Conservation (phyloP, 306 rosid species). For the Corylus heterophylla region DNA sequence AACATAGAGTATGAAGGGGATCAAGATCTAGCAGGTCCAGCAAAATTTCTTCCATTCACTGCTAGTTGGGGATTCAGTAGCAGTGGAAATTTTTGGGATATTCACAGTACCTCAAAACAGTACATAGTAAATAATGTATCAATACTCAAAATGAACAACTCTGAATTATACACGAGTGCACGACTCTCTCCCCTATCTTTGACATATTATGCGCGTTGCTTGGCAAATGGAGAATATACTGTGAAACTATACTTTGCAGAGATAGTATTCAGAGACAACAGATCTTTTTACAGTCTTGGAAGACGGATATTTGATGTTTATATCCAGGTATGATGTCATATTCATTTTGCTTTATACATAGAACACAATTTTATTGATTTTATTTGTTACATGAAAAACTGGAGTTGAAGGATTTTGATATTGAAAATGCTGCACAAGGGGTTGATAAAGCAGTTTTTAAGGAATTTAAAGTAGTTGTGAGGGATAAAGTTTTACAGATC, state of each 20-base stretch:
- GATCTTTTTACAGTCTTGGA: conserved; percentile 56
- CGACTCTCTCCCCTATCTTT: conserved; percentile 54
- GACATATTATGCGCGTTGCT: conserved; percentile 60
- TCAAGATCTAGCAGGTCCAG: conserved; percentile 46
- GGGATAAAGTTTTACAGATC: conserved; percentile 37
- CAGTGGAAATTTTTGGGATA: conserved; percentile 55
- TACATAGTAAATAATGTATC: conserved; percentile 28
- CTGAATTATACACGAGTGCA: conserved; percentile 50
- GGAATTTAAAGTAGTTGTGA: conserved; percentile 36
- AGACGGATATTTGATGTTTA: conserved; percentile 61
- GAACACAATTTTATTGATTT: conserved; percentile 20
- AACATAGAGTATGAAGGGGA: conserved; percentile 46
- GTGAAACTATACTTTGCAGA: conserved; percentile 64
- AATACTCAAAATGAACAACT: conserved; percentile 25
- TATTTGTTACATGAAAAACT: conserved; percentile 39
- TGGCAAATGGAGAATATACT: conserved; percentile 61
- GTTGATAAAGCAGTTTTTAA: conserved; percentile 37
- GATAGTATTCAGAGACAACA: conserved; percentile 46
- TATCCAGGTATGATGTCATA: conserved; percentile 46
- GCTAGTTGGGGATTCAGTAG: conserved; percentile 59
- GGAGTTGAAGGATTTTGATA: conserved; percentile 49
- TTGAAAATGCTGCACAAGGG: conserved; percentile 41
- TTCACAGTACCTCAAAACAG: conserved; percentile 21
- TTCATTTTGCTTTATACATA: background rate
- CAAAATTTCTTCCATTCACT: conserved; percentile 30